phyloP scores from a whole-genome alignment of 345 rosid species.

The Citrus trifoliata region DNA sequence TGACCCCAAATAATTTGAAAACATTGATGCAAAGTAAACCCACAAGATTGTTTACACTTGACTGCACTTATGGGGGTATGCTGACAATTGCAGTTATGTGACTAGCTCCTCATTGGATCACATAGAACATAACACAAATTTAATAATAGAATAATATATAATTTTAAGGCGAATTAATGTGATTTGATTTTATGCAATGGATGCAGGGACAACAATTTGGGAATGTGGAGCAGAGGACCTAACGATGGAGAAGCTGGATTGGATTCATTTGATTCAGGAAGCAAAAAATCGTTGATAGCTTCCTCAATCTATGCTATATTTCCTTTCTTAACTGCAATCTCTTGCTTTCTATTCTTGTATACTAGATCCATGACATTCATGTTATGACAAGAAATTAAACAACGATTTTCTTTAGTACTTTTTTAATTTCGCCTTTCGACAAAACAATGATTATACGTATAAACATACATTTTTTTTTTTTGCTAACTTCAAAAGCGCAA shows the following conservation, averaged over 20 bases:
- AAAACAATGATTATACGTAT: not conserved
- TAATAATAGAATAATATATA: too few relatives aligned
- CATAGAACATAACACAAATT: too few relatives aligned
- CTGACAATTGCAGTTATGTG: too few relatives aligned
- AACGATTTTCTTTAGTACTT: not conserved
- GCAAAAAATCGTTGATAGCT: constrained; percentile 22
- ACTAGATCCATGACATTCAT: constrained; percentile 20
- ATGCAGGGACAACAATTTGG: constrained; percentile 73
- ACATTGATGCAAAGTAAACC: too few relatives aligned
- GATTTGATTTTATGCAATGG: not conserved
- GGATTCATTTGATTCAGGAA: constrained; percentile 28
- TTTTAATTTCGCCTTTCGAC: not conserved
- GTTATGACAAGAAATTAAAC: constrained; percentile 34
- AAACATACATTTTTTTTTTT: too few relatives aligned
- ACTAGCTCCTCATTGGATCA: too few relatives aligned
- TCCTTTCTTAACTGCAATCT: constrained; percentile 21
- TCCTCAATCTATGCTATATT: constrained; percentile 23
- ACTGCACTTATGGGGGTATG: too few relatives aligned
- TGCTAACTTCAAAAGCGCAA: not conserved
- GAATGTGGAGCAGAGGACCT: constrained; percentile 74
- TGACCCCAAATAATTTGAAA: not conserved
- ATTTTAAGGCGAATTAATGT: not conserved
- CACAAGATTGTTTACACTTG: not conserved
- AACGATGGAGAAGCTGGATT: constrained; percentile 25
- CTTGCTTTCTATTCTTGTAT: constrained; percentile 33